A percentile compares a stretch with the other conserved stretches of the same genome.
These are phyloP conservation scores for Colletotrichum somersetense DNA, from an alignment of 2,329 filamentous ascomycete species.

Conservation along the genomic window DNA sequence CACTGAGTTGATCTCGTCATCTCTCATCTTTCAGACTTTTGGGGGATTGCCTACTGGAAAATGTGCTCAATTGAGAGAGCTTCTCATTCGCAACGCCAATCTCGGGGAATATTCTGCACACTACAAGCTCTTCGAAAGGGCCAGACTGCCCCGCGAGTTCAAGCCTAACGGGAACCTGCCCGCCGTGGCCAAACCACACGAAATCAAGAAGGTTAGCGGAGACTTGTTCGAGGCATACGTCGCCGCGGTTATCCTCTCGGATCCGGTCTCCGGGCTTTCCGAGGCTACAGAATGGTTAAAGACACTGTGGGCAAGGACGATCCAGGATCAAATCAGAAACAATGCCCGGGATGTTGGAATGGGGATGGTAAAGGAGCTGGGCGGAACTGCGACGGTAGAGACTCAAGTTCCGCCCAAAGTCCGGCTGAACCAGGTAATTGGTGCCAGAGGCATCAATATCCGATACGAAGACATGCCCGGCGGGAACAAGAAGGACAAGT, in stretches of 20 bases:
- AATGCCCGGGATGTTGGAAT: slow-evolving; percentile 32
- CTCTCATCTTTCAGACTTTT: slow-evolving; percentile 81
- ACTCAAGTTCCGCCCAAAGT: slow-evolving; percentile 58
- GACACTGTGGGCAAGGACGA: slow-evolving; percentile 76
- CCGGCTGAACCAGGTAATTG: slow-evolving; percentile 63
- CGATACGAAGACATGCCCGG: slow-evolving; percentile 69
- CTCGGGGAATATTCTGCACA: slow-evolving; percentile 75
- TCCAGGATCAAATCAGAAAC: slow-evolving; percentile 65
- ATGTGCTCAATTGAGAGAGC: slow-evolving; percentile 81
- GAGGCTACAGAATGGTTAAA: slow-evolving; percentile 79
- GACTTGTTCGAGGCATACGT: slow-evolving; percentile 95
- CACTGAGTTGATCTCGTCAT: slow-evolving; percentile 80
- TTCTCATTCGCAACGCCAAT: slow-evolving; percentile 84
- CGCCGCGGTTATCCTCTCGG: slow-evolving; percentile 79
- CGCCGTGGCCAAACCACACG: slow-evolving; percentile 56
- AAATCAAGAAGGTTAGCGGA: slow-evolving; percentile 78
- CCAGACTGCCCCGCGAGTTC: slow-evolving; percentile 67
- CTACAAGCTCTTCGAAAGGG: slow-evolving; percentile 78
- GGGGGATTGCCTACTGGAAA: slow-evolving; percentile 73
- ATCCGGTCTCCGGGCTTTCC: slow-evolving; percentile 71
- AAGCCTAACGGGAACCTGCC: slow-evolving; percentile 44
- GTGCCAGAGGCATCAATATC: slow-evolving; percentile 69
- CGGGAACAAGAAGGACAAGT: slow-evolving; percentile 62
- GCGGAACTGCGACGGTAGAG: slow-evolving; percentile 16
- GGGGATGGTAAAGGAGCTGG: slow-evolving; percentile 41